A percentile compares a stretch with the other conserved stretches of the same genome.
phyloP scores from a whole-genome alignment of 2,329 filamentous ascomycete genomes.

The Akanthomyces uredinophilus region DNA sequence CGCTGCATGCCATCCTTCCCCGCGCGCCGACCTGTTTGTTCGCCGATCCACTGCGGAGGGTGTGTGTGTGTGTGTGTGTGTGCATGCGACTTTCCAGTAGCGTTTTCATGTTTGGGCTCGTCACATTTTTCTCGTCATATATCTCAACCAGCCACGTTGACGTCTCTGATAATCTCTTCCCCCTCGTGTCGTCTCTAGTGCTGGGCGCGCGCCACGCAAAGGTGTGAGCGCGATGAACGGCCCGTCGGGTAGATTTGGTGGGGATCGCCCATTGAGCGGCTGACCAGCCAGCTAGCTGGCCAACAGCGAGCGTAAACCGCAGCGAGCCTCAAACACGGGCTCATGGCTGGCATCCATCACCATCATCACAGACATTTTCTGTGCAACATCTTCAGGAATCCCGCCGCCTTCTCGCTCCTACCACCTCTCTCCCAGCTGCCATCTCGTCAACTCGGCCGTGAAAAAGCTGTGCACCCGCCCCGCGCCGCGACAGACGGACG shows the following conservation, averaged over 20 bases:
- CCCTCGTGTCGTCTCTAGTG: not conserved
- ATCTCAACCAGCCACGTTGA: not conserved
- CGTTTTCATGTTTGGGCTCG: not conserved
- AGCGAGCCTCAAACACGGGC: not conserved
- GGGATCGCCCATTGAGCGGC: not conserved
- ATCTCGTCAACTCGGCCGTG: not conserved
- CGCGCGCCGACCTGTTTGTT: not conserved
- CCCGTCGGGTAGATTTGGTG: conserved; percentile 10
- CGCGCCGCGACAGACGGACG: not conserved
- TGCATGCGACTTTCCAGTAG: not conserved
- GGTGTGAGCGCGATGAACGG: conserved; percentile 4
- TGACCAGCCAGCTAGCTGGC: not conserved
- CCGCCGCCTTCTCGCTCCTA: too few relatives aligned
- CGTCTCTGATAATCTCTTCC: not conserved
- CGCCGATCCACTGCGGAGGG: not conserved
- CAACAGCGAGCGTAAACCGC: not conserved
- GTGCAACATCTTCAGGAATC: too few relatives aligned
- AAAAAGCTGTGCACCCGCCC: not conserved
- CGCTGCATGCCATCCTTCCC: not conserved
- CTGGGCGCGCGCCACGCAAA: not conserved
- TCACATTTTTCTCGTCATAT: not conserved
- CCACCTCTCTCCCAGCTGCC: not conserved
- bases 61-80: too few relatives aligned
- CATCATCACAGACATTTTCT: not conserved
- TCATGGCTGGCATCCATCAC: not conserved